Percentiles rank a stretch among this genome's conserved stretches.
phyloP scores from a whole-genome alignment of 2,329 filamentous ascomycete genomes.

The Fusarium buharicum region DNA sequence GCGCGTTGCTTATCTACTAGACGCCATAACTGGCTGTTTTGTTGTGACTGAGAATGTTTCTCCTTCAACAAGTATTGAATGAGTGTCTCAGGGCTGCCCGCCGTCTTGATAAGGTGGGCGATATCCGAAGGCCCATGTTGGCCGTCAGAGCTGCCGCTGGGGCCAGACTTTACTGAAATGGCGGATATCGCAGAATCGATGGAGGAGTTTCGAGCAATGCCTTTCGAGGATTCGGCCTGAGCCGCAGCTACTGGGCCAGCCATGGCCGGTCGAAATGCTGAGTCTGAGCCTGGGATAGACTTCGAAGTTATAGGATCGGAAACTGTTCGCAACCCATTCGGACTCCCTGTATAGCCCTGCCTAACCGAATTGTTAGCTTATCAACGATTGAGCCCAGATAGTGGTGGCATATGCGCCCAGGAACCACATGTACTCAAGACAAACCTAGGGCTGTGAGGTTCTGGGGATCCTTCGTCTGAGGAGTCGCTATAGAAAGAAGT shows the following conservation, averaged over 20 bases:
- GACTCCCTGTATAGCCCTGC: constrained; percentile 41
- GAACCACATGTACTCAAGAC: constrained; percentile 30
- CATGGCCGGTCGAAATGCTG: constrained; percentile 57
- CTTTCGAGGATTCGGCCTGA: constrained; percentile 54
- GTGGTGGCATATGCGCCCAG: constrained; percentile 5
- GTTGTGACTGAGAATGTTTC: constrained; percentile 86
- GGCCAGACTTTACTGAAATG: constrained; percentile 68
- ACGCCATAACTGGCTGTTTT: constrained; percentile 94
- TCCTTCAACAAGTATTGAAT: constrained; percentile 91
- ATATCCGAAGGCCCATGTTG: constrained; percentile 77
- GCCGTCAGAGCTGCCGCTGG: constrained; percentile 67
- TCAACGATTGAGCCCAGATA: not conserved
- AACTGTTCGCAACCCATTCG: constrained; percentile 63
- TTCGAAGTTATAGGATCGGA: constrained; percentile 58
- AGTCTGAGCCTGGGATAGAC: constrained; percentile 55
- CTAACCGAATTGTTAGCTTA: constrained; percentile 41
- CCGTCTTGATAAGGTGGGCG: constrained; percentile 79
- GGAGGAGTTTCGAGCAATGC: constrained; percentile 78
- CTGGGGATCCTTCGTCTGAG: constrained; percentile 50
- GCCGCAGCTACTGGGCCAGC: constrained; percentile 57
- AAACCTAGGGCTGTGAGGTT: constrained; percentile 49
- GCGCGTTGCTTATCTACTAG: constrained; percentile 95
- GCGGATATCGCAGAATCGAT: constrained; percentile 93
- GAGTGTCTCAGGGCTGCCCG: constrained; percentile 88
- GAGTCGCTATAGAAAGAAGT: constrained; percentile 53